Evolutionary conservation across 129 eudicot species (phyloP), one percentile per base, ranked within the genome.

Genomic region (Flaveria brownii): DNA sequence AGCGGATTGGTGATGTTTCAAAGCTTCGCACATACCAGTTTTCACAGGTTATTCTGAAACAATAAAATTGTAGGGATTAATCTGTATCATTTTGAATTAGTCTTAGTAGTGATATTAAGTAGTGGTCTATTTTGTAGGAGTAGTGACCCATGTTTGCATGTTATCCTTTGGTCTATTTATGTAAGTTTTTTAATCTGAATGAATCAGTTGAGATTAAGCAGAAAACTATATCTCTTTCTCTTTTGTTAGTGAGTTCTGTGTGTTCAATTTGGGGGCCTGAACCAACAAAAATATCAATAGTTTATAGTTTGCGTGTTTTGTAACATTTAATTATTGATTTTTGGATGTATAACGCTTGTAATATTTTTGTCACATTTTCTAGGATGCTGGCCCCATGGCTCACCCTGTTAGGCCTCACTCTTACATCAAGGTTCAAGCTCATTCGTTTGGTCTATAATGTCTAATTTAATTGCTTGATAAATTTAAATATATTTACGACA

Each of bases 351-450:
- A 30, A 75, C 17, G 10, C 5, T 1, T 28, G 16, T 61, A 30
- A 45, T 63, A 67, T 55, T 43, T 43, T 77, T 36, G 57, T 73
- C 28, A 33, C 78, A 28, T 85, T 67, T 85, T 77, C 68, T 79
- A 93, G 98, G 98, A 94, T 86, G 91, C 96, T 28, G 97, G 98
- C 82, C 98, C 98, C 68, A 91, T 93, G 98, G 97, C 98, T 85
- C 98, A 93, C 87, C 97, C 98, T 23, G 97, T 93, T 6, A 87
- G 97, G 39, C 98, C 98, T 51, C 97, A 94, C 72, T 94, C 98
- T 8, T 94, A 91, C 82, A 94, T 94, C 68, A 94, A 94, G 96
- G 97, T 93, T 8, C 17, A 33, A 57, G 47, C 8, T 63, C 54
- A 26, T 77, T 47, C 7, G 41, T 9, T n/a, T 7, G 56, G 71